Evolutionary conservation across 2,329 filamentous ascomycete genomes (phyloP), one percentile per base, ranked within the genome.

Genomic region (Tolypocladium ovalisporum): DNA sequence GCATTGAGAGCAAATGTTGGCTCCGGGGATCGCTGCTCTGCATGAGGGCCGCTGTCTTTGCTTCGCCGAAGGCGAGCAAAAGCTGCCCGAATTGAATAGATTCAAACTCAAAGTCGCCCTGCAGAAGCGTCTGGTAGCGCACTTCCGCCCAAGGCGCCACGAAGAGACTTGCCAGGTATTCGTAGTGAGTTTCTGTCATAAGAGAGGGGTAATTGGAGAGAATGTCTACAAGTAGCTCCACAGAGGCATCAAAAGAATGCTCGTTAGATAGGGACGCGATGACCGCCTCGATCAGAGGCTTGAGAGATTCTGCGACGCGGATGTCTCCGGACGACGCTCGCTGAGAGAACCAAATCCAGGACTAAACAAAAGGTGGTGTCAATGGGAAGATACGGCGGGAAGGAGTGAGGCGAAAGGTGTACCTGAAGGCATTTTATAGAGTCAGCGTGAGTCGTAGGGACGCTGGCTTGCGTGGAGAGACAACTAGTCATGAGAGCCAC

Each of bases 341-440:
- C 64, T 90, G 87, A 6, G 84, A 85, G 65, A 90, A 91, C 63
- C 83, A 78, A 36, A 90, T 79, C 88, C 88, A 93, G 5, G 86
- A 80, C 85, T 88, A 52, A 4, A 47, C 7, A 6, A 9, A 55
- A 12, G 29, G 13, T 39, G 19, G 9, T 34, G 54, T 52, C 32
- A 56, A 52, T 12, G 19, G 22, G n/a, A 27, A 22, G 10, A 49
- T 34, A 17, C 17, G n/a, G 7, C n/a, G 15, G 15, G 32, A 10
- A 42, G n/a, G 6, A n/a, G n/a, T n/a, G 8, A 22, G 32, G 15
- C 5, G 13, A 3, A 19, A 24, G 6, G 17, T 5, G 27, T 70
- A 85, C 84, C 73, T 87, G 83, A 55, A 85, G 76, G 64, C 82
- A 86, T 63, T 73, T 78, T 61, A 88, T 79, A 13, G 80, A 75